Evolutionary conservation across 768 basidiomycete species (phyloP).

Genomic region (Collybia mongolica): DNA sequence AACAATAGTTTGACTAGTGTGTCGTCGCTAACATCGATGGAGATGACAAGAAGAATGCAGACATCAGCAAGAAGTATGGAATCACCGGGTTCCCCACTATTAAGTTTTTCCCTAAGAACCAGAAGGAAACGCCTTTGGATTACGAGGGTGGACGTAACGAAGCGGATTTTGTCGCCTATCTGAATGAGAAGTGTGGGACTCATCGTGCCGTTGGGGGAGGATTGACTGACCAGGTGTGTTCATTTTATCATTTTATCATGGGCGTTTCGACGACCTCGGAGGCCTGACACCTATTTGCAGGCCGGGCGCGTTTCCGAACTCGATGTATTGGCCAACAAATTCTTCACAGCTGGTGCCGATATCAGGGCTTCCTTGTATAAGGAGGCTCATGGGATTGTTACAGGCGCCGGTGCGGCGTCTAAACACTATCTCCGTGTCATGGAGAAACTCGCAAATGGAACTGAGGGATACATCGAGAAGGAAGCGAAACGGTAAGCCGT

Average conservation of each 20-base stretch:
- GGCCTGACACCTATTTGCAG: constrained; percentile 30
- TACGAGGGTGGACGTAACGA: constrained; percentile 77
- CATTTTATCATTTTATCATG: neutral
- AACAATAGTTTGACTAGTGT: constrained; percentile 48
- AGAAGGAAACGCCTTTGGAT: constrained; percentile 52
- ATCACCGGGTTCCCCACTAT: constrained; percentile 88
- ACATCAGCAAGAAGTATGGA: constrained; percentile 67
- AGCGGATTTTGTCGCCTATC: constrained; percentile 70
- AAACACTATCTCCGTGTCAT: constrained; percentile 88
- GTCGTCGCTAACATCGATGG: constrained; percentile 90
- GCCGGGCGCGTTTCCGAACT: constrained; percentile 81
- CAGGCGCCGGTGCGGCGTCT: constrained; percentile 48
- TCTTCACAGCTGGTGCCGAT: constrained; percentile 59
- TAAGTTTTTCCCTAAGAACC: constrained; percentile 86
- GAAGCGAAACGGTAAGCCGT: constrained; percentile 72
- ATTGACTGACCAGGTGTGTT: constrained; percentile 62
- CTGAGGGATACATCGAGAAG: constrained; percentile 79
- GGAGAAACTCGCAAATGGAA: constrained; percentile 76
- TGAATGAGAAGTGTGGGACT: constrained; percentile 88
- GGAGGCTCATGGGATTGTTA: constrained; percentile 58
- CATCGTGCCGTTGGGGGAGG: constrained; percentile 81
- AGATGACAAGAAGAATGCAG: constrained; percentile 78
- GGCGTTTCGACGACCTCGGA: neutral
- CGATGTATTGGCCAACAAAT: constrained; percentile 74
- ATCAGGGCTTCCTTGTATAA: constrained; percentile 61